Conservation (phyloP, 192 early-diverging fungal genomes). For the Rhizoclosmatium globosum region DNA sequence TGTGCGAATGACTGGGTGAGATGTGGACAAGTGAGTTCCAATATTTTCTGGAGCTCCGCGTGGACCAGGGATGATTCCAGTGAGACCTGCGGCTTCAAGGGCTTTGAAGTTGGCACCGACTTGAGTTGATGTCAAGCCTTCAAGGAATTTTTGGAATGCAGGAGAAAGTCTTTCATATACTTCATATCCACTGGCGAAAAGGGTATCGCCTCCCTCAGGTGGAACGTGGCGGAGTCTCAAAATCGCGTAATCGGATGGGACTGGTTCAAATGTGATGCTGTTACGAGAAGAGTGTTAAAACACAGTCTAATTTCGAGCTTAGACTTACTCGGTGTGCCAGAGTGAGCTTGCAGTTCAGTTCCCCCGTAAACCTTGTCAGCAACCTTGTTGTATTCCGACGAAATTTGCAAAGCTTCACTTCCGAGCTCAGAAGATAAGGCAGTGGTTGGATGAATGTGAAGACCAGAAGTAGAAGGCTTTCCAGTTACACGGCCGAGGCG, state of each 20-base stretch:
- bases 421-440: conserved; percentile 15
- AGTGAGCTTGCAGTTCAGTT: background rate
- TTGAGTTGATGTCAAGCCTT: conserved; percentile 66
- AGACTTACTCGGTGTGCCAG: conserved; percentile 28
- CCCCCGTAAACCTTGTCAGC: background rate
- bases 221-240: conserved; percentile 51
- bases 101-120: conserved; percentile 36
- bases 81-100: conserved; percentile 6
- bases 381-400: background rate
- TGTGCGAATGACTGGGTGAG: conserved; percentile 50
- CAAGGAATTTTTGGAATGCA: conserved; percentile 59
- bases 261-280: conserved; percentile 59
- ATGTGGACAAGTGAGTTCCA: conserved; percentile 39
- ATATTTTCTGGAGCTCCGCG: conserved; percentile 46
- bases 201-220: conserved; percentile 57
- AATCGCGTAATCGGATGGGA: conserved; percentile 61
- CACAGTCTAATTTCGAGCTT: background rate
- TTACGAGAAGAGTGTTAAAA: background rate
- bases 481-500: conserved; percentile 15
- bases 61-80: conserved; percentile 17
- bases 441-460: conserved; percentile 22
- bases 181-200: conserved; percentile 64
- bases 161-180: conserved; percentile 68
- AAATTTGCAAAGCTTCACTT: background rate
- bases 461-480: conserved; percentile 19